Evolutionary conservation across 257 asterid genomes (phyloP), one percentile per base, ranked within the genome.

Genomic region (Scutellaria barbata): DNA sequence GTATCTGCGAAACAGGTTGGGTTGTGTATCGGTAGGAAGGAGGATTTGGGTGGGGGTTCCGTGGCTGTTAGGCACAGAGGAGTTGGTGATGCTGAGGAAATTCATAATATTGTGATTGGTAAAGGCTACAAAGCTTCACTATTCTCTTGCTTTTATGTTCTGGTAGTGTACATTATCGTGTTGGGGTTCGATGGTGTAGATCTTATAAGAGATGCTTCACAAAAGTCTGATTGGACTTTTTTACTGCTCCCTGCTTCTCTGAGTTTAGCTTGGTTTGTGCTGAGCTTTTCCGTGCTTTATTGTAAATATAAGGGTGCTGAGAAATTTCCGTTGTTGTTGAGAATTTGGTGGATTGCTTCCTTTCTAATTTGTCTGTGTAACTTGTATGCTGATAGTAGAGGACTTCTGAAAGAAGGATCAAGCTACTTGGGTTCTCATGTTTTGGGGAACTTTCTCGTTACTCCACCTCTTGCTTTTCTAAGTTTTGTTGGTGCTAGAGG

Each of bases 331-430:
- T 45, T 85, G 68, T 69, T 92, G 74, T 70, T 81, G 75, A 90
- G 98, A 75, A 74, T 87, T 61, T 92, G 98, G 98, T 92, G 97
- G 98, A 63, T 81, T 64, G 82, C 82, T 13, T 88, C 97, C 17
- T 92, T 88, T 57, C 33, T 81, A 6, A 61, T 88, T 63, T 87
- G 90, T 73, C 71, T 87, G 82, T 71, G 76, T 58, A 72, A 81
- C 62, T 71, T 86, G 65, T 92, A 90, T 76, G 84, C 46, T 47
- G 98, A 92, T 79, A 83, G 85, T 69, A 84, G 84, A 83, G 85
- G 83, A 43, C 74, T 91, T 66, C 61, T 81, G 11, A 13, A 74
- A 1, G 84, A 85, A 77, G 95, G 98, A 20, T 82, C 90, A 8
- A 78, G 66, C 72, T 81, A 77, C 78, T 80, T 85, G 62, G 79